Evolutionary conservation across 2,329 filamentous ascomycete genomes (phyloP).

Genomic region (Claviceps pazoutovae): DNA sequence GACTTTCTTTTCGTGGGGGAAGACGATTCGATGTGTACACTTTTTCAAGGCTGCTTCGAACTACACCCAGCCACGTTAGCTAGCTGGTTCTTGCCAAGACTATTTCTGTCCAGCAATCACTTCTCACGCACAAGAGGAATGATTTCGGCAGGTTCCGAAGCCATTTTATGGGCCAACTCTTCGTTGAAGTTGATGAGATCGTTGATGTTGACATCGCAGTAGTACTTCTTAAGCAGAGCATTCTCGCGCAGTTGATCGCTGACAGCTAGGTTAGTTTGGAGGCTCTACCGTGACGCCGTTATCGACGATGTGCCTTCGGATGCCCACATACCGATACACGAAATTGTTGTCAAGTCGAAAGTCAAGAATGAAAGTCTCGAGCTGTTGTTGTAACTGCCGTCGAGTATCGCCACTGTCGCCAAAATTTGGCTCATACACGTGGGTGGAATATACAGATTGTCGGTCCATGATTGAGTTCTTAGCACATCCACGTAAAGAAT

Average conservation of each 20-base stretch:
- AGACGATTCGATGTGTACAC: constrained; percentile 88
- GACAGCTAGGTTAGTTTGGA: constrained; percentile 7
- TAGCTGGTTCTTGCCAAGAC: not conserved
- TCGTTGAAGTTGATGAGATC: constrained; percentile 95
- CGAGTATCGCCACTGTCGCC: constrained; percentile 55
- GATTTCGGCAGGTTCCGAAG: constrained; percentile 79
- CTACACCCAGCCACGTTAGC: constrained; percentile 28
- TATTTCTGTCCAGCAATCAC: not conserved
- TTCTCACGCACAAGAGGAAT: constrained; percentile 66
- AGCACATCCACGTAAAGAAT: not conserved
- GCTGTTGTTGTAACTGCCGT: constrained; percentile 58
- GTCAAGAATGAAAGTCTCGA: constrained; percentile 83
- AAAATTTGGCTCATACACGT: constrained; percentile 57
- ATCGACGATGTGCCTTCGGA: not conserved
- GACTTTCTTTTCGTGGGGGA: constrained; percentile 54
- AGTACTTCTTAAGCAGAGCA: constrained; percentile 85
- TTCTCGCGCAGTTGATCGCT: constrained; percentile 95
- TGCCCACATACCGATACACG: constrained; percentile 61
- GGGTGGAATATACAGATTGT: constrained; percentile 74
- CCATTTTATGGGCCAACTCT: constrained; percentile 79
- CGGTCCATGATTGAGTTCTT: constrained; percentile 52
- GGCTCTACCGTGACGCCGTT: not conserved
- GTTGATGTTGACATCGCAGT: constrained; percentile 88
- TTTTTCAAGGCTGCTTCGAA: constrained; percentile 83
- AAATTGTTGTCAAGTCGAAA: constrained; percentile 91